These are phyloP conservation scores for Jamesozyma lodderae DNA, from an alignment of 805 yeast genomes.

Conservation along the genomic window DNA sequence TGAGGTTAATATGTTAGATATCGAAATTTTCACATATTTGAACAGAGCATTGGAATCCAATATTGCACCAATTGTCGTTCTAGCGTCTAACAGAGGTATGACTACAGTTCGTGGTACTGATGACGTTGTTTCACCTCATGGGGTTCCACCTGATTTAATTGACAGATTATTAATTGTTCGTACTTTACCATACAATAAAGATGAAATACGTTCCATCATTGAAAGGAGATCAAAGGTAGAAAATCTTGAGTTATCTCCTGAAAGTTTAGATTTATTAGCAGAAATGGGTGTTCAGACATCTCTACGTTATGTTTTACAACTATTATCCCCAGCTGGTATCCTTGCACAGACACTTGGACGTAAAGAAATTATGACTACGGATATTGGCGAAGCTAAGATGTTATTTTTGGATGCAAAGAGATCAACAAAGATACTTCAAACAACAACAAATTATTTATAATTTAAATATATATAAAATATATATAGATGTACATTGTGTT, in stretches of 20 bases:
- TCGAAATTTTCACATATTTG: slow-evolving; percentile 91
- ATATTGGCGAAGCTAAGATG: slow-evolving; percentile 73
- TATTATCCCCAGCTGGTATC: slow-evolving; percentile 83
- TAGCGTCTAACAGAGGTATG: slow-evolving; percentile 93
- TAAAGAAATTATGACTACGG: slow-evolving; percentile 53
- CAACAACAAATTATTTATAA: slow-evolving; percentile 29
- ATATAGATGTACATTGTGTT: background rate
- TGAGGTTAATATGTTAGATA: slow-evolving; percentile 96
- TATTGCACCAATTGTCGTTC: slow-evolving; percentile 88
- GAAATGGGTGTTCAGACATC: slow-evolving; percentile 68
- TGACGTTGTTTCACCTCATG: slow-evolving; percentile 84
- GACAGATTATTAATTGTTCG: slow-evolving; percentile 88
- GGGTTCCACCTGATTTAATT: slow-evolving; percentile 88
- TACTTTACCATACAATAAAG: slow-evolving; percentile 78
- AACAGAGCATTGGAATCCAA: slow-evolving; percentile 88
- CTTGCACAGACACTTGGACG: slow-evolving; percentile 69
- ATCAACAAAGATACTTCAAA: slow-evolving; percentile 56
- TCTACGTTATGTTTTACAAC: slow-evolving; percentile 83
- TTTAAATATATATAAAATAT: background rate
- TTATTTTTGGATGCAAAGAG: slow-evolving; percentile 82
- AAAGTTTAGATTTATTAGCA: slow-evolving; percentile 71
- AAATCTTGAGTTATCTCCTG: slow-evolving; percentile 50
- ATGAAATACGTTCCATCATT: slow-evolving; percentile 74
- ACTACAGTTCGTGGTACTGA: slow-evolving; percentile 87
- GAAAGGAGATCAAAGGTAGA: slow-evolving; percentile 77